Base-by-base conservation (phyloP, 192 early-diverging fungal species). In the Geosiphon pyriformis region DNA sequence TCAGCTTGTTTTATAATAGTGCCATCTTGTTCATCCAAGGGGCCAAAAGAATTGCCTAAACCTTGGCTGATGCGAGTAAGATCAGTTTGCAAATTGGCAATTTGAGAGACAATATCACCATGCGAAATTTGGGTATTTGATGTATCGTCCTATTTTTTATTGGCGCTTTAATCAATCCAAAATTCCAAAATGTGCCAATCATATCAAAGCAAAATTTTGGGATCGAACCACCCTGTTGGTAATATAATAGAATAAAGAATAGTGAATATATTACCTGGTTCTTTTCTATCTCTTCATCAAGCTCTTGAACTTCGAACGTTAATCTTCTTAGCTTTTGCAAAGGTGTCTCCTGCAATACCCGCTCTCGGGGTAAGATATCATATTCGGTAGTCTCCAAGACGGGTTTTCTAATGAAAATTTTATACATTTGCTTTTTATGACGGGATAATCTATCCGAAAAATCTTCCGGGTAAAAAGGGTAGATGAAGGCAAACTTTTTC, bases 291-390 rank as follows among this genome's bases (percentile, higher is more conserved):
- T 91, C 87, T 58, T 85, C 81, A 20, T 72, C 75, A 2, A 95
- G 83, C 59, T 95, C 90, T 63, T 93, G 87, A 8, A 90, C 86
- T 71, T 95, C 93, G 64, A 80, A 87, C 67, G 90, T 81, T 37
- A 95, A 84, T 15, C 93, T 79, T 26, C 88, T 80, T 23, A 92
- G 71, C 63, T 85, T 81, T 69, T 95, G 88, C 33, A 90, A 67
- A 22, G 84, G 74, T 0, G 90, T 93, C 69, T 95, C 93, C 31
- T 74, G 72, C 27, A 87, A 70, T 33, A 67, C 54, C 46, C 75
- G 60, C 1, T 80, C 76, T 62, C 78, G 81, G 11, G 82, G 79
- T 42, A 83, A 27, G 42, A 86, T 79, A 58, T 83, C 81, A 62
- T 78, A 81, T 61, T 81, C 80, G 26, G 68, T 70, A 35, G 82